These are phyloP conservation scores for Magnolia kwangsiensis DNA, from an alignment of 164 flowering plant species.

Conservation along the genomic window DNA sequence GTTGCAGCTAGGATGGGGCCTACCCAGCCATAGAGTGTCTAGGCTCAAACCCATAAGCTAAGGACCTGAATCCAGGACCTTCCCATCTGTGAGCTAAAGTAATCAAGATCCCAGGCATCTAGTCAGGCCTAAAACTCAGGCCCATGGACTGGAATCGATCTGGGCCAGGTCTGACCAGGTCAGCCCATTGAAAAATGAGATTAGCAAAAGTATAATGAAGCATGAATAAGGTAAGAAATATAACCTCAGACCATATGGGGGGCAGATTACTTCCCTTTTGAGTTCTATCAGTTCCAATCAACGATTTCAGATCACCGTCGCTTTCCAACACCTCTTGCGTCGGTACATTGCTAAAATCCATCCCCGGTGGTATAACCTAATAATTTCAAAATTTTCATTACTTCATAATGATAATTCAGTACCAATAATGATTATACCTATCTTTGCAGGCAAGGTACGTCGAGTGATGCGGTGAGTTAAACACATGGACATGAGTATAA, in stretches of 20 bases:
- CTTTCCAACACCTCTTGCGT: slow-evolving; percentile 49
- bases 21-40: too few species aligned
- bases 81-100: too few species aligned
- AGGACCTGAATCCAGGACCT: too few species aligned
- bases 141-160: too few species aligned
- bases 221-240: neutral
- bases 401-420: neutral
- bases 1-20: too few species aligned
- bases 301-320: slow-evolving; percentile 54
- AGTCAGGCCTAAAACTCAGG: too few species aligned
- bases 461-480: too few species aligned
- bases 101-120: too few species aligned
- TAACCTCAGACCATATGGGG: slow-evolving; percentile 78
- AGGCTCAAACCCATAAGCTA: too few species aligned
- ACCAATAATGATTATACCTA: neutral
- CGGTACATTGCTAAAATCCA: slow-evolving; percentile 73
- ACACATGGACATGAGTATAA: too few species aligned
- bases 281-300: slow-evolving; percentile 49
- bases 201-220: neutral
- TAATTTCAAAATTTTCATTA: neutral
- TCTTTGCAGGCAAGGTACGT: too few species aligned
- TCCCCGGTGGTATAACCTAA: slow-evolving; percentile 87
- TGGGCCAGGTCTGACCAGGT: neutral
- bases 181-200: neutral
- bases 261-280: slow-evolving; percentile 53